Percentiles rank a stretch among this genome's conserved stretches.
phyloP scores from a whole-genome alignment of 2,329 filamentous ascomycete species.

The Malbranchea zuffiana region DNA sequence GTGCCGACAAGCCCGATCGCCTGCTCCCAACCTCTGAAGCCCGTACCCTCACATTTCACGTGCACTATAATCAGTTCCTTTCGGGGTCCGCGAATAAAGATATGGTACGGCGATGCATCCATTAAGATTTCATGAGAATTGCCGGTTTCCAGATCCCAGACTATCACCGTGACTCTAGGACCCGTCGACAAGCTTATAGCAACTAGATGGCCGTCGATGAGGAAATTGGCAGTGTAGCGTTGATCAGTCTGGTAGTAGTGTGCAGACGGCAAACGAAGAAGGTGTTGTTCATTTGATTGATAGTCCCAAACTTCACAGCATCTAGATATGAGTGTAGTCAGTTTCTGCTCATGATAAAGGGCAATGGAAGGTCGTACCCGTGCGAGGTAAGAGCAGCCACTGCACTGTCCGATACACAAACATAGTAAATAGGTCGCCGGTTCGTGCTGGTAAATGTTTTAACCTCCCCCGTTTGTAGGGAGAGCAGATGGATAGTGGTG shows the following conservation, averaged over 20 bases:
- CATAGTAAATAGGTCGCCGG: neutral
- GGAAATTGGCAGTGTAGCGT: constrained; percentile 9
- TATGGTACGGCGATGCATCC: neutral
- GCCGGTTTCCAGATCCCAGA: constrained; percentile 19
- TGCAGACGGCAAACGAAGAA: constrained; percentile 22
- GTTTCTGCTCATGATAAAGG: constrained; percentile 5
- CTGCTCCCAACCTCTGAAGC: too few relatives aligned
- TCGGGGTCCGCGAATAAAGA: constrained; percentile 4
- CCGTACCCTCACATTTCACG: neutral
- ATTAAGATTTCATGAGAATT: constrained; percentile 5
- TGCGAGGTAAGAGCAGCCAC: constrained; percentile 17
- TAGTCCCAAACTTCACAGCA: constrained; percentile 26
- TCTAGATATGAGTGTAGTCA: constrained; percentile 14
- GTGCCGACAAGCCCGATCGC: too few relatives aligned
- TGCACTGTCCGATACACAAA: constrained; percentile 18
- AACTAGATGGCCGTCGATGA: constrained; percentile 18
- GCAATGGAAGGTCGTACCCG: constrained; percentile 16
- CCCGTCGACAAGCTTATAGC: constrained; percentile 14
- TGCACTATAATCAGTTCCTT: neutral
- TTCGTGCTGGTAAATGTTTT: neutral
- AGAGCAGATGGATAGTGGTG: neutral
- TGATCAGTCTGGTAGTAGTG: neutral
- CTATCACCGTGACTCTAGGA: constrained; percentile 6
- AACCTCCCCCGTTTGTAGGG: neutral
- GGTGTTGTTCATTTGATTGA: constrained; percentile 14